Base-by-base conservation (phyloP, 73 alveolate species). In the Paramecium primaurelia region DNA sequence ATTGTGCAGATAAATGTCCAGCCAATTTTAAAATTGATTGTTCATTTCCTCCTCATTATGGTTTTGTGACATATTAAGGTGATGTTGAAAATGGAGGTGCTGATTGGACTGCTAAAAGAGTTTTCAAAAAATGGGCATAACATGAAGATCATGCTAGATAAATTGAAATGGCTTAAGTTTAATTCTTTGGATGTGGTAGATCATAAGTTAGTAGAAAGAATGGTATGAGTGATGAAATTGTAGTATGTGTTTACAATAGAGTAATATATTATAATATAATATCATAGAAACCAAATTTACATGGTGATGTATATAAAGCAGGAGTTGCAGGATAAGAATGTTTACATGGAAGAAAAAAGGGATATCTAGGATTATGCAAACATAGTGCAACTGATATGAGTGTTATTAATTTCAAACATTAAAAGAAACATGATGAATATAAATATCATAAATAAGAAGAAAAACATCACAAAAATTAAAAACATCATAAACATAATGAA, bases 61-160 rank as follows among this genome's bases (percentile, higher is more conserved):
- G 91, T 22, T 22, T 22, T 40, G 51, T 80, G 8, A 14, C 58
- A 34, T 80, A 44, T 80, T 42, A 4, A 47, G 91, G 91, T 10
- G 91, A 80, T 49, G 75, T 49, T 45, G 44, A 26, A 44, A 49
- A 80, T 45, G 91, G 91, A 0, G 91, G 91, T 44, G 91, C 91
- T 47, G 91, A 80, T 47, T 80, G 91, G 91, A 28, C 71, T 45
- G 77, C 58, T 49, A 42, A 25, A 11, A 32, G 26, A 47, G 75
- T 80, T 3, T 42, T 80, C 49, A 42, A 64, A 8, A 45, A 28
- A 25, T 80, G 91, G 91, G 73, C 49, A 11, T 36, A 26, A 8
- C 32, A 80, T 45, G 51, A 42, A 26, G 91, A 80, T 42, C 28
- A 26, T 3, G 71, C 91, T 14, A 80, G 91, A 36, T 44, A 80